phyloP scores from a whole-genome alignment of 495 filamentous ascomycete species.

The Hypoxylon crocopeplum region DNA sequence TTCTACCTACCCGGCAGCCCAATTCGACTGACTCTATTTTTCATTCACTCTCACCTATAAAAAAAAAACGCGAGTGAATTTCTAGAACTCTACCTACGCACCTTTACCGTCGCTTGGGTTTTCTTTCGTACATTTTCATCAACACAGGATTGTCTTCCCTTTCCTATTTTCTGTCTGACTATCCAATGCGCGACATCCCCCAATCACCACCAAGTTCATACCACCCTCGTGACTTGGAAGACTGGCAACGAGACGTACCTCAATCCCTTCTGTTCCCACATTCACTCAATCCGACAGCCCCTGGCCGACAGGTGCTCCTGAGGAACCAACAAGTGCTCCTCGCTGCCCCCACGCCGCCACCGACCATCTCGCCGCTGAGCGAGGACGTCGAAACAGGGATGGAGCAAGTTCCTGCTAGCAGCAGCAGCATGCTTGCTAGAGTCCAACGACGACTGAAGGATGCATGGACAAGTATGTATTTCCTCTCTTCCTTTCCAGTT shows the following conservation, averaged over 20 bases:
- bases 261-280: slow-evolving; percentile 17
- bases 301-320: slow-evolving; percentile 20
- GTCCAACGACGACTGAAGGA: background rate
- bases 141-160: background rate
- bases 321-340: slow-evolving; percentile 17
- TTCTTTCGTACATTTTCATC: background rate
- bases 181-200: background rate
- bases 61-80: no score
- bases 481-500: background rate
- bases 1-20: no score
- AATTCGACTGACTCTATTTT: no score
- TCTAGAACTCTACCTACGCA: no score
- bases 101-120: no score
- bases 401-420: background rate
- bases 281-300: slow-evolving; percentile 7
- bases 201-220: background rate
- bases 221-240: slow-evolving; percentile 2
- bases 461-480: slow-evolving; percentile 2
- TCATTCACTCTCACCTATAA: no score
- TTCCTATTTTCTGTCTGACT: background rate
- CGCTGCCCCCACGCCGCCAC: background rate
- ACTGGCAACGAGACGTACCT: slow-evolving; percentile 14
- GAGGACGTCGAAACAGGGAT: background rate
- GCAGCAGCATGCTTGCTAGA: background rate
- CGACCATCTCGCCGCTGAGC: background rate